Conservation (phyloP, 345 rosid genomes). For the Bruguiera sexangula region DNA sequence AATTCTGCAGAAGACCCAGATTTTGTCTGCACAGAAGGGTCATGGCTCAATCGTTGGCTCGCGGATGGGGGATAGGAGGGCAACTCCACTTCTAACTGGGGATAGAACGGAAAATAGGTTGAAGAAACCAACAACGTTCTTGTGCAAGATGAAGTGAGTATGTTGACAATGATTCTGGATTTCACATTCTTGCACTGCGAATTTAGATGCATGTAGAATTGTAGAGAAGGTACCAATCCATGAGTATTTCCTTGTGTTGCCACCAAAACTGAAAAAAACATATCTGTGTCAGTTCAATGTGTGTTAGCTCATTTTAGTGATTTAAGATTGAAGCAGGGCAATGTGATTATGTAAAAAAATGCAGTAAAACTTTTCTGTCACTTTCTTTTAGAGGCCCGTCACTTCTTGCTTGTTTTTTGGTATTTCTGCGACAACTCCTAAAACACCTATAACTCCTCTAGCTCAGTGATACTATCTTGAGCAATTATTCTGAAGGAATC, state of each 20-base stretch:
- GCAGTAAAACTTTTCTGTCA: too few relatives aligned
- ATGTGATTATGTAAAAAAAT: too few relatives aligned
- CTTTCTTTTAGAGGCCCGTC: too few relatives aligned
- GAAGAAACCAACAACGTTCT: slow-evolving; percentile 97
- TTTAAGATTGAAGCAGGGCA: background rate
- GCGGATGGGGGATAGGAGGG: slow-evolving; percentile 76
- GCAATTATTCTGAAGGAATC: too few relatives aligned
- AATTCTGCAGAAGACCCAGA: slow-evolving; percentile 50
- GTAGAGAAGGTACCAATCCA: background rate
- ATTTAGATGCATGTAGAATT: background rate
- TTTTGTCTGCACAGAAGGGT: slow-evolving; percentile 55
- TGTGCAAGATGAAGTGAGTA: slow-evolving; percentile 98
- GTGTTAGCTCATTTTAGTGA: background rate
- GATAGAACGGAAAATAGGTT: slow-evolving; percentile 90
- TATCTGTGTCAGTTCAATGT: background rate
- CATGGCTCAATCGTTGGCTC: slow-evolving; percentile 70
- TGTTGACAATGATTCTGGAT: slow-evolving; percentile 4
- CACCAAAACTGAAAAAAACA: background rate
- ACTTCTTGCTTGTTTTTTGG: background rate
- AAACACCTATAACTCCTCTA: background rate
- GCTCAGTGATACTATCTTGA: background rate
- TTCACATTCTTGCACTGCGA: too few relatives aligned
- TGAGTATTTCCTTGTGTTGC: background rate
- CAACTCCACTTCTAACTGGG: slow-evolving; percentile 58
- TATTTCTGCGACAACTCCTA: background rate